A percentile compares a stretch with the other conserved stretches of the same genome.
Evolutionary conservation across 441 rosid genomes (phyloP).

Genomic region (Pelargonium fulgidum): DNA sequence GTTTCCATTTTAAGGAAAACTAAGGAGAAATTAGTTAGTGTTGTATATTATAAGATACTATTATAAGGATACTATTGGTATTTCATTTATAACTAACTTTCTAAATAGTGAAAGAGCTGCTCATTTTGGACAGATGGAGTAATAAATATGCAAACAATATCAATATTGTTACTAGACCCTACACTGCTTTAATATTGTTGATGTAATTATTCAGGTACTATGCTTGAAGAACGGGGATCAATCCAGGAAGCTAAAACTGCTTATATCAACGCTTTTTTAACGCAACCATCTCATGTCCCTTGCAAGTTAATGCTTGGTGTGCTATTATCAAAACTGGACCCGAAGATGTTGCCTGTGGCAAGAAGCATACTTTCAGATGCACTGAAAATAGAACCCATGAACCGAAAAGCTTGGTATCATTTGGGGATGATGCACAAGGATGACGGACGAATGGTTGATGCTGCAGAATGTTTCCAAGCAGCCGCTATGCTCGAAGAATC

Average conservation of each 20-base stretch:
- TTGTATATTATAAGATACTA: too few species aligned
- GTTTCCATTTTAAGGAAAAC: too few species aligned
- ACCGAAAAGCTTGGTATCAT: conserved; percentile 75
- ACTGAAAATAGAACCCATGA: conserved; percentile 77
- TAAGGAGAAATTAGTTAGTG: too few species aligned
- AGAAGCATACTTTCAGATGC: conserved; percentile 85
- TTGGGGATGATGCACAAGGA: conserved; percentile 69
- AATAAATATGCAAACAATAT: neutral
- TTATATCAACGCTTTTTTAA: conserved; percentile 47
- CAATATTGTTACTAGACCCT: neutral
- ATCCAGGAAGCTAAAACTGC: conserved; percentile 43
- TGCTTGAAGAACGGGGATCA: conserved; percentile 61
- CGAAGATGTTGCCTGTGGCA: conserved; percentile 56
- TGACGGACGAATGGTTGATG: conserved; percentile 83
- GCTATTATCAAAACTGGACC: conserved; percentile 45
- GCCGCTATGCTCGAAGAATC: conserved; percentile 91
- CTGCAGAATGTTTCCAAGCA: conserved; percentile 87
- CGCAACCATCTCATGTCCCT: conserved; percentile 58
- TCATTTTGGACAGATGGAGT: neutral
- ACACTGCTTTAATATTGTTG: too few species aligned
- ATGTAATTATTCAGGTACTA: conserved; percentile 37
- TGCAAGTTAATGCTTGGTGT: conserved; percentile 57
- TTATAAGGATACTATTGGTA: too few species aligned
- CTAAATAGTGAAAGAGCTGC: too few species aligned
- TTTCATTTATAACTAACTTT: too few species aligned